Percentiles rank a stretch among this genome's conserved stretches.
Conservation (phyloP, 1,139 yeast genomes). For the Debaryomyces nepalensis region DNA sequence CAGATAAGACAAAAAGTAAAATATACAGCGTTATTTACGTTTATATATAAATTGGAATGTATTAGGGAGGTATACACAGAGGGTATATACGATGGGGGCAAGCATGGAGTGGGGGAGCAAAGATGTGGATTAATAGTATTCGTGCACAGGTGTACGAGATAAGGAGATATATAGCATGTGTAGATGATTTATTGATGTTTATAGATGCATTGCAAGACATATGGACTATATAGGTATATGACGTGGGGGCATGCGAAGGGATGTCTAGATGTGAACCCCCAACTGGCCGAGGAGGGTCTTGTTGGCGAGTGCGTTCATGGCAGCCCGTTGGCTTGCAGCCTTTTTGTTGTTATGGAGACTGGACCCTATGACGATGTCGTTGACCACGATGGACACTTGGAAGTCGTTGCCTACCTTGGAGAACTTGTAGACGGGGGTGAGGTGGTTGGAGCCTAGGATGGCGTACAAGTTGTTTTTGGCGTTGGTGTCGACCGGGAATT, state of each 20-base stretch:
- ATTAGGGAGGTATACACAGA: too few species aligned
- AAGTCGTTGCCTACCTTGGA: constrained; percentile 25
- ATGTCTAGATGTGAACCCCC: constrained; percentile 19
- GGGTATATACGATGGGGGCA: too few species aligned
- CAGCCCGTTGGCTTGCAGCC: constrained; percentile 37
- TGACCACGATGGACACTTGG: constrained; percentile 27
- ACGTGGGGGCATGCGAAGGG: too few species aligned
- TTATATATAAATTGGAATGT: too few species aligned
- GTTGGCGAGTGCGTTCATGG: constrained; percentile 34
- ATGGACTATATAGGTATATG: background rate
- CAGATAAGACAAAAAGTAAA: too few species aligned
- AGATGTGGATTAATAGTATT: too few species aligned
- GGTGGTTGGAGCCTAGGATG: constrained; percentile 27
- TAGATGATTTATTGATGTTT: too few species aligned
- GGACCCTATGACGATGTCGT: constrained; percentile 35
- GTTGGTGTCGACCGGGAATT: constrained; percentile 22
- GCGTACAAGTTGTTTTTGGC: constrained; percentile 36
- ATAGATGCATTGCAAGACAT: background rate
- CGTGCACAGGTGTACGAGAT: too few species aligned
- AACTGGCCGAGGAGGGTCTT: constrained; percentile 22
- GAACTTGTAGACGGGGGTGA: constrained; percentile 28
- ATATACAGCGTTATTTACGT: too few species aligned
- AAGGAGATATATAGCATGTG: too few species aligned
- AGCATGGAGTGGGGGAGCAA: too few species aligned
- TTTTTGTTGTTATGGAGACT: constrained; percentile 37